Evolutionary conservation across 1,139 yeast species (phyloP).

Genomic region (Blastobotrys serpentis): DNA sequence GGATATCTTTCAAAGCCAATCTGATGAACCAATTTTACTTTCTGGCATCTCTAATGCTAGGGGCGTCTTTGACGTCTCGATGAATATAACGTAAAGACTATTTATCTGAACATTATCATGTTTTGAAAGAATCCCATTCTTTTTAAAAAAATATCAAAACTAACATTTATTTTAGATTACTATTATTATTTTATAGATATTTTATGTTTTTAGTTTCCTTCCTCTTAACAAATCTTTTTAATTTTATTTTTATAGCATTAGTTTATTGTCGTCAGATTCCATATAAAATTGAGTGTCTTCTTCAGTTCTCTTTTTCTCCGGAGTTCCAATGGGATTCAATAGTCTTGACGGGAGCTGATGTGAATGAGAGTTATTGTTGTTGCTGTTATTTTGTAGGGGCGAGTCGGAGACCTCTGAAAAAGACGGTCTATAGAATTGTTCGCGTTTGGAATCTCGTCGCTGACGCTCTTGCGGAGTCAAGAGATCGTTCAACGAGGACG

Average conservation of each 20-base stretch:
- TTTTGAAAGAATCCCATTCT: no score
- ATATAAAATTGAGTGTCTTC: conserved; percentile 33
- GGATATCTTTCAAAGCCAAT: conserved; percentile 24
- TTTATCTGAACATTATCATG: conserved; percentile 22
- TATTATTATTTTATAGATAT: conserved; percentile 2
- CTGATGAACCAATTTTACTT: conserved; percentile 26
- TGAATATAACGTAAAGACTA: conserved; percentile 32
- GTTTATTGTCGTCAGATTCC: conserved; percentile 25
- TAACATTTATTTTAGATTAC: not conserved
- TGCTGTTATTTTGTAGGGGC: no score
- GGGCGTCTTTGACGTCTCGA: conserved; percentile 29
- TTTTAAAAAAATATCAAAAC: not conserved
- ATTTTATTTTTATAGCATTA: not conserved
- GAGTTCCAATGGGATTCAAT: conserved; percentile 23
- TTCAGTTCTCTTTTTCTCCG: conserved; percentile 16
- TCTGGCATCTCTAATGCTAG: conserved; percentile 39
- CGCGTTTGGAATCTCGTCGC: conserved; percentile 36
- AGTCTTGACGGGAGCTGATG: conserved; percentile 12
- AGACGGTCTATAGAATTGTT: conserved; percentile 9
- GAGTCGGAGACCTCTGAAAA: conserved; percentile 4
- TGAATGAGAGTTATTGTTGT: no score
- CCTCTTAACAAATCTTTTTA: conserved; percentile 2
- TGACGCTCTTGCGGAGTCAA: conserved; percentile 75
- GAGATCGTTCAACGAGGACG: conserved; percentile 68
- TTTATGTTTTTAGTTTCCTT: not conserved